These are phyloP conservation scores for Erodium chrysanthum DNA, from an alignment of 441 rosid species.

Conservation along the genomic window DNA sequence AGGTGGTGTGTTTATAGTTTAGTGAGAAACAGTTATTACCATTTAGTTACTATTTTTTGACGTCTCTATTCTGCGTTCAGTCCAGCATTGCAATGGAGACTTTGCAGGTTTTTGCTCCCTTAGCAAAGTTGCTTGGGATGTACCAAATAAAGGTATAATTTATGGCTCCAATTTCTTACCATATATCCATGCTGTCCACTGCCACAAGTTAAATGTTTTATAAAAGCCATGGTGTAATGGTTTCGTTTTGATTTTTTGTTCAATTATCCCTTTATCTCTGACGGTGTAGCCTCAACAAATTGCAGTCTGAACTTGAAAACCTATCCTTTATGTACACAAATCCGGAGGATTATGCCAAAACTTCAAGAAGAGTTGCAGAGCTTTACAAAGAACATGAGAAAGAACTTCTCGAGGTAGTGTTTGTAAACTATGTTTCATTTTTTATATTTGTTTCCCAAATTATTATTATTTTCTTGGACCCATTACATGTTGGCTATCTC, in stretches of 20 bases:
- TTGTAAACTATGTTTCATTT: neutral
- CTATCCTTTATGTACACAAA: conserved; percentile 86
- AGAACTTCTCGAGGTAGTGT: conserved; percentile 70
- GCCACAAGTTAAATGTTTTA: neutral
- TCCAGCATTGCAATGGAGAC: conserved; percentile 92
- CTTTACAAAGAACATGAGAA: conserved; percentile 80
- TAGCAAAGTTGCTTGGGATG: conserved; percentile 95
- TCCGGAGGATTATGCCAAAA: conserved; percentile 73
- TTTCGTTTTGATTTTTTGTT: neutral
- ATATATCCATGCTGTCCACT: neutral
- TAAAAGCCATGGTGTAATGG: neutral
- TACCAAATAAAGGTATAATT: conserved; percentile 74
- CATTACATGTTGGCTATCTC: neutral
- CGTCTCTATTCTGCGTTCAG: conserved; percentile 37
- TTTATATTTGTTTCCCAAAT: neutral
- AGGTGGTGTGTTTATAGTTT: conserved; percentile 40
- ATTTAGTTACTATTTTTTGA: conserved; percentile 19
- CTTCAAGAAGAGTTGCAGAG: conserved; percentile 69
- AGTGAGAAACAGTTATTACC: conserved; percentile 18
- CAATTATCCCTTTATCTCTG: neutral
- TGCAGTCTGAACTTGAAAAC: conserved; percentile 96
- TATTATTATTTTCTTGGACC: neutral
- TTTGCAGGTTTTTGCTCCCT: conserved; percentile 90
- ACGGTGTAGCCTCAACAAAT: conserved; percentile 14
- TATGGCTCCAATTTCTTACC: conserved; percentile 6